Base-by-base conservation (phyloP, 108 stramenopile genomes). In the Schizochytrium sp. region DNA sequence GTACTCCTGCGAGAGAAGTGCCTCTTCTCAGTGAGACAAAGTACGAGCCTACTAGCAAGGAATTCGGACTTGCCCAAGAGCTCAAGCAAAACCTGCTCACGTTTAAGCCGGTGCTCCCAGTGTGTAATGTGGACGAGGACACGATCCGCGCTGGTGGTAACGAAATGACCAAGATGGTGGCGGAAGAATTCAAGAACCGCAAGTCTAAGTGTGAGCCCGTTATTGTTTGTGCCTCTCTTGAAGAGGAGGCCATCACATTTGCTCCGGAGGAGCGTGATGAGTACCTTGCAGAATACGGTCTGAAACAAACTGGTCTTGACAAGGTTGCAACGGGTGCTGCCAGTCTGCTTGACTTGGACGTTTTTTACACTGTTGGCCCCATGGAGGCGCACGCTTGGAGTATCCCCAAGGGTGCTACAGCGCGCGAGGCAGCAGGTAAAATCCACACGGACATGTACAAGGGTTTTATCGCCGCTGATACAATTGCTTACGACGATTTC, bases 391-490 rank as follows among this genome's bases (percentile, higher is more conserved):
- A 97, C 49, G 99, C 99, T 44, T 99, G 99, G 99, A 98, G 97
- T 5, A 98, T 99, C 72, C 89, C 87, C 17, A 93, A 93, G 88
- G 98, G 98, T 40, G 97, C 97, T 95, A 97, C 92, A 61, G 99
- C 99, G 28, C 98, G 97, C 12, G 90, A 98, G 87, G 97, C 97
- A 28, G 97, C 97, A 7, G 99, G 98, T 4, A 98, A 98, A 10
- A 99, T 99, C 90, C 99, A 99, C 94, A 94, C 95, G 60, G 99
- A 99, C 89, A 98, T 99, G 90, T 97, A 97, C 89, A 93, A 97
- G 8, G 98, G 98, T 56, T 99, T 99, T 91, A 99, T 99, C 91
- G 95, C 97, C 15, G 99, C 99, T 10, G 99, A 99, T 88, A 97
- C 97, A 3, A 96, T 98, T 61, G 92, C 94, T 4, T 99, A 96